phyloP scores from a whole-genome alignment of 2,329 filamentous ascomycete genomes.

The Colletotrichum melonis region DNA sequence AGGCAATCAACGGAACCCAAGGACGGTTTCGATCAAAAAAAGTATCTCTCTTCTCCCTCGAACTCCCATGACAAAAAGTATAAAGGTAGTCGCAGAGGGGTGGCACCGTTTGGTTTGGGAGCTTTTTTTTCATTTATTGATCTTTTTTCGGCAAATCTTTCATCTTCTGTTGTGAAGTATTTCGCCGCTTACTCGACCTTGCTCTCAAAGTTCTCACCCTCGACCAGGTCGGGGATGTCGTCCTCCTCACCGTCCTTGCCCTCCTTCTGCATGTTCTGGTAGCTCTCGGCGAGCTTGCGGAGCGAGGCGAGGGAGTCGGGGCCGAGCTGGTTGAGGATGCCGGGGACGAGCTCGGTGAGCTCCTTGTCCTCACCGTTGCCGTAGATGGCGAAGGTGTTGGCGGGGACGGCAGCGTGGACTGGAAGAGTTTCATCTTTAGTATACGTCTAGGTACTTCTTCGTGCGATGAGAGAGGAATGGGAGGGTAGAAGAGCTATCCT shows the following conservation, averaged over 20 bases:
- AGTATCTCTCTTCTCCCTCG: background rate
- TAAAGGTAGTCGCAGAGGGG: background rate
- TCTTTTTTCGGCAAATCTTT: conserved; percentile 1
- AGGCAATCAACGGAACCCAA: conserved; percentile 1
- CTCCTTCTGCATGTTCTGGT: conserved; percentile 98
- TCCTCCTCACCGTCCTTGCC: conserved; percentile 85
- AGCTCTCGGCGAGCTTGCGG: conserved; percentile 98
- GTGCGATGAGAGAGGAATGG: background rate
- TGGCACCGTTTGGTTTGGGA: background rate
- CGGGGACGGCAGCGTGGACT: conserved; percentile 97
- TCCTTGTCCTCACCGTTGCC: conserved; percentile 99
- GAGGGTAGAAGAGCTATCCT: background rate
- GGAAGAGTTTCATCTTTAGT: conserved; percentile 15
- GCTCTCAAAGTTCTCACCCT: conserved; percentile 97
- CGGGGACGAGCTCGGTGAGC: conserved; percentile 98
- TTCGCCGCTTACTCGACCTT: conserved; percentile 83
- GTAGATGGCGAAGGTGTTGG: conserved; percentile 99
- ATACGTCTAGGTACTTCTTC: background rate
- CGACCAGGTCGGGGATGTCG: conserved; percentile 96
- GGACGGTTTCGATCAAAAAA: background rate
- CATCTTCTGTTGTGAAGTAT: background rate
- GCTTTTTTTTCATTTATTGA: conserved; percentile 3
- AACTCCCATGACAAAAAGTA: conserved; percentile 2
- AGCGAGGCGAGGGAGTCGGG: conserved; percentile 97
- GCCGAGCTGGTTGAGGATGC: conserved; percentile 99